Evolutionary conservation across 2,329 filamentous ascomycete species (phyloP).

Genomic region (Botrytis fabae): DNA sequence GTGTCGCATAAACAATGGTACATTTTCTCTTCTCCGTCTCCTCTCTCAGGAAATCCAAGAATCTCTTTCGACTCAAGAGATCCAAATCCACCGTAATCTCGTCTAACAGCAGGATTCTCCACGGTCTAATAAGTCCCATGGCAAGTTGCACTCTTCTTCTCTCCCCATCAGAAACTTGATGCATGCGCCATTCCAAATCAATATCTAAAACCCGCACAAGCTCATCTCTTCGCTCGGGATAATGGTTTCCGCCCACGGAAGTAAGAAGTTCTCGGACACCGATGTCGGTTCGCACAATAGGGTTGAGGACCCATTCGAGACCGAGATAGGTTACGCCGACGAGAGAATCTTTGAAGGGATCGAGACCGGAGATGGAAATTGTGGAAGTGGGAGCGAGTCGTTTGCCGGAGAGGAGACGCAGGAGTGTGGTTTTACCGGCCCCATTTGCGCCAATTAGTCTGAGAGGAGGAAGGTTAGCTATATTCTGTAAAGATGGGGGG

Average conservation of each 20-base stretch:
- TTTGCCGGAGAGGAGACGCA: conserved; percentile 89
- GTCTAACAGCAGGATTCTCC: conserved; percentile 87
- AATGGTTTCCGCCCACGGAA: conserved; percentile 83
- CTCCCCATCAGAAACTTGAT: conserved; percentile 92
- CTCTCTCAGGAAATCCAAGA: conserved; percentile 78
- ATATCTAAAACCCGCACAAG: conserved; percentile 87
- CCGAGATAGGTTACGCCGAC: conserved; percentile 97
- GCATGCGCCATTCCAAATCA: conserved; percentile 90
- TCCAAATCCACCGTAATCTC: conserved; percentile 98
- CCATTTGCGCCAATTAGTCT: conserved; percentile 95
- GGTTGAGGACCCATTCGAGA: conserved; percentile 96
- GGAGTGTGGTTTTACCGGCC: conserved; percentile 93
- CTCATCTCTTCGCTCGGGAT: conserved; percentile 79
- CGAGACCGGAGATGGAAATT: conserved; percentile 77
- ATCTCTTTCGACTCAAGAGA: conserved; percentile 79
- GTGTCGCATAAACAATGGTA: conserved; percentile 95
- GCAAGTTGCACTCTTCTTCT: conserved; percentile 87
- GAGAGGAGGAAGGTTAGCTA: conserved; percentile 66
- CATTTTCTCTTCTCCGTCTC: conserved; percentile 83
- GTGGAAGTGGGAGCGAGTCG: conserved; percentile 77
- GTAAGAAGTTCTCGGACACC: conserved; percentile 82
- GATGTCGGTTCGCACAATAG: conserved; percentile 93
- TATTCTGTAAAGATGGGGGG: neutral
- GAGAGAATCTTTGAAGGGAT: conserved; percentile 87
- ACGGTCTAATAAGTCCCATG: conserved; percentile 91